A percentile compares a stretch with the other conserved stretches of the same genome.
Evolutionary conservation across 495 filamentous ascomycete genomes (phyloP).

Genomic region (Darksidea phi): DNA sequence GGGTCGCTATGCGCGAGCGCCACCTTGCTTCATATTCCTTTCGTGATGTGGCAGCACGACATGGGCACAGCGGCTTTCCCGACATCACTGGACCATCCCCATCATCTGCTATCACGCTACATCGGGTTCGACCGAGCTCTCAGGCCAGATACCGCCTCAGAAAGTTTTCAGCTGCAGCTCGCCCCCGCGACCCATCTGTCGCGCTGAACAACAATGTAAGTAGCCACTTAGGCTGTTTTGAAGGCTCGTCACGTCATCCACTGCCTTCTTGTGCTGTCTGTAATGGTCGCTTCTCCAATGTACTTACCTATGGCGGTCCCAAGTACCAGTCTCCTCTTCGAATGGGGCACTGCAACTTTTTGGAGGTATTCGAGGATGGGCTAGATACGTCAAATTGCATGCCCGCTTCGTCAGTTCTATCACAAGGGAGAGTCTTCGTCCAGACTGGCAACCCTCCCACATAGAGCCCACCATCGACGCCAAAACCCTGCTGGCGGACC

Average conservation of each 20-base stretch:
- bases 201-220: constrained; percentile 16
- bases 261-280: constrained; percentile 4
- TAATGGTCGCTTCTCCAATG: neutral
- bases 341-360: constrained; percentile 13
- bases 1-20: neutral
- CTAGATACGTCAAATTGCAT: constrained; percentile 23
- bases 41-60: neutral
- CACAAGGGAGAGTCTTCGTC: neutral
- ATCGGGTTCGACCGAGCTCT: no score
- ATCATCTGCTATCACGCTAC: neutral
- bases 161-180: neutral
- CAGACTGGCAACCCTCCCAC: constrained; percentile 2
- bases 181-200: constrained; percentile 14
- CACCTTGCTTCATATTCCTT: constrained; percentile 18
- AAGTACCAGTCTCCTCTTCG: neutral
- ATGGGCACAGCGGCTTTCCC: neutral
- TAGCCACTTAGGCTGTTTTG: neutral
- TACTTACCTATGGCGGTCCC: constrained; percentile 5
- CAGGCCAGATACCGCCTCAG: no score
- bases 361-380: constrained; percentile 21
- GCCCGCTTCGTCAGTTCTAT: constrained; percentile 14
- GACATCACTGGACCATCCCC: constrained; percentile 2
- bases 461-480: neutral
- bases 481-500: constrained; percentile 13
- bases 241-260: neutral